A percentile compares a stretch with the other conserved stretches of the same genome.
These are phyloP conservation scores for Oenanthe sinensis DNA, from an alignment of 129 eudicot species.

Conservation along the genomic window DNA sequence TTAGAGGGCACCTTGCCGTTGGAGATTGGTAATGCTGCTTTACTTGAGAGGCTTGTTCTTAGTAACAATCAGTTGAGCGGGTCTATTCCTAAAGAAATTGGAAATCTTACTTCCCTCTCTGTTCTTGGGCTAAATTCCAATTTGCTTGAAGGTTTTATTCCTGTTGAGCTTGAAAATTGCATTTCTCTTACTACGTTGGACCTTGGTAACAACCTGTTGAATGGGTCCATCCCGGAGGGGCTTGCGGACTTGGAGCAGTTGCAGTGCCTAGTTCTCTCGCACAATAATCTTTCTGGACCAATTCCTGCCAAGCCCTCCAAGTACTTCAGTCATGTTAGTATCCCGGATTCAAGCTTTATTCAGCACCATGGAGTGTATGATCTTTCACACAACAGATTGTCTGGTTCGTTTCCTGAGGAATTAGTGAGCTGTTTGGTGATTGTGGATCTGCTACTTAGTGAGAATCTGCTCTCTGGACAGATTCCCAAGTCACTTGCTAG, in stretches of 20 bases:
- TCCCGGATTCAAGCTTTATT: constrained; percentile 64
- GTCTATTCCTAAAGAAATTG: constrained; percentile 43
- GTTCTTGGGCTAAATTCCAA: constrained; percentile 58
- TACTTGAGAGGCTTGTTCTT: constrained; percentile 44
- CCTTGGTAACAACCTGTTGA: constrained; percentile 50
- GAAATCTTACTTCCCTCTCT: constrained; percentile 41
- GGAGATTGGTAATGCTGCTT: constrained; percentile 37
- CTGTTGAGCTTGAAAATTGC: constrained; percentile 46
- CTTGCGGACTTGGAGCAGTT: constrained; percentile 40
- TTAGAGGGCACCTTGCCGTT: constrained; percentile 40
- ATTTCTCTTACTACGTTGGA: constrained; percentile 53
- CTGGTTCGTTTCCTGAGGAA: constrained; percentile 58
- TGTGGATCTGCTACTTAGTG: constrained; percentile 52
- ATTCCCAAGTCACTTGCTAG: constrained; percentile 44
- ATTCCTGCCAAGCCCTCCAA: constrained; percentile 45
- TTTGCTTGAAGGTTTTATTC: constrained; percentile 41
- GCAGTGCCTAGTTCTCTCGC: constrained; percentile 59
- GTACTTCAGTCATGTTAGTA: constrained; percentile 48
- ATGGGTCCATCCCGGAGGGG: constrained; percentile 51
- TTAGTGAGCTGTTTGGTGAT: constrained; percentile 50
- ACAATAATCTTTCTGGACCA: constrained; percentile 52
- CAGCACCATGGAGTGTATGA: constrained; percentile 77
- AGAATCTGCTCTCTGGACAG: constrained; percentile 49
- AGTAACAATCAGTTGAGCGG: constrained; percentile 42
- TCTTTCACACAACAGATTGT: constrained; percentile 51